phyloP scores from a whole-genome alignment of 2,329 filamentous ascomycete species.

The Trichoderma atrobrunneum region DNA sequence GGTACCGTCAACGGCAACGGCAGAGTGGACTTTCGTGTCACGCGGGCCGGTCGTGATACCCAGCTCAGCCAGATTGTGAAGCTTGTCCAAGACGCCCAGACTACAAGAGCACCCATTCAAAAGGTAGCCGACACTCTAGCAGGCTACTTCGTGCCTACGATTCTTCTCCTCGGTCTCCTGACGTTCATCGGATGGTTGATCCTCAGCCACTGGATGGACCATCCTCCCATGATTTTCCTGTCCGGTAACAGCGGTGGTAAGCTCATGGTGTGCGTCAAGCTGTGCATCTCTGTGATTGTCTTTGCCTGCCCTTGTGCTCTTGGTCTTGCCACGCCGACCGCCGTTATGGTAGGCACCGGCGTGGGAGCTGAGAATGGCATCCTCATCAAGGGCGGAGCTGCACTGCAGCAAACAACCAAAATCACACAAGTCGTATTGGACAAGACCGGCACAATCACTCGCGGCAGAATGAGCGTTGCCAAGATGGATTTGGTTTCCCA shows the following conservation, averaged over 20 bases:
- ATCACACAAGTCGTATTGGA: constrained; percentile 88
- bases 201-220: constrained; percentile 76
- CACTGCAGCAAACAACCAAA: constrained; percentile 85
- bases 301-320: constrained; percentile 97
- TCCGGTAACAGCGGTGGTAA: constrained; percentile 80
- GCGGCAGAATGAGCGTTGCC: constrained; percentile 93
- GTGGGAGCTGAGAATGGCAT: constrained; percentile 94
- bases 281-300: constrained; percentile 97
- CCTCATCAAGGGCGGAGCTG: constrained; percentile 93
- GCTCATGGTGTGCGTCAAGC: constrained; percentile 93
- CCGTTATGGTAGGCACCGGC: constrained; percentile 98
- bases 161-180: constrained; percentile 75
- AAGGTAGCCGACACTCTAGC: constrained; percentile 86
- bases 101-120: constrained; percentile 89
- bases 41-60: constrained; percentile 87
- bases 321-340: constrained; percentile 92
- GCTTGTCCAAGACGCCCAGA: constrained; percentile 96
- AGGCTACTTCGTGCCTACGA: constrained; percentile 89
- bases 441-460: constrained; percentile 92
- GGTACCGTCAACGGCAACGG: constrained; percentile 95
- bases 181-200: constrained; percentile 96
- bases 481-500: constrained; percentile 61
- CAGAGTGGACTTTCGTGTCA: constrained; percentile 87
- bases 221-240: constrained; percentile 87
- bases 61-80: constrained; percentile 98